Evolutionary conservation across 257 asterid species (phyloP).

Genomic region (Hygrophila difformis): DNA sequence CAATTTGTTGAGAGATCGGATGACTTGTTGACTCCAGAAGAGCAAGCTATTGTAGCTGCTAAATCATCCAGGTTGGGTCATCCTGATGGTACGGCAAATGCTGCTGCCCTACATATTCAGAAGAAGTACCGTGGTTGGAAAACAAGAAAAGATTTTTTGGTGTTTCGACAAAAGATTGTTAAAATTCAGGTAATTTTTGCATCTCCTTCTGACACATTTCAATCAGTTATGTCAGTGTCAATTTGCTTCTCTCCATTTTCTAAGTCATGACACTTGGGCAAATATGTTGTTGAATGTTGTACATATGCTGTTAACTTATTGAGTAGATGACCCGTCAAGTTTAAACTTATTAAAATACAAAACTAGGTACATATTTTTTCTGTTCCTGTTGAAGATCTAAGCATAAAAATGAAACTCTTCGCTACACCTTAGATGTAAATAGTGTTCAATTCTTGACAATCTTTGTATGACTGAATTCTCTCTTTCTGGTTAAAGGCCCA

Average conservation of each 20-base stretch:
- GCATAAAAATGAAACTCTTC: not conserved
- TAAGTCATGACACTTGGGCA: no score
- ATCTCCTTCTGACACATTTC: no score
- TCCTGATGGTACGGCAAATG: constrained; percentile 42
- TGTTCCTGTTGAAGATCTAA: constrained; percentile 6
- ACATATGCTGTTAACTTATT: no score
- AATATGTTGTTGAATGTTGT: no score
- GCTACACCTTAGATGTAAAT: not conserved
- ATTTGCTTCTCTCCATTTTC: not conserved
- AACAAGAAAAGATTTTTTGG: constrained; percentile 67
- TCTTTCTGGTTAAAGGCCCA: constrained; percentile 63
- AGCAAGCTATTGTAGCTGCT: constrained; percentile 48
- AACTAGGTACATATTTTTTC: not conserved
- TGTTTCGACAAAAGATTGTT: constrained; percentile 72
- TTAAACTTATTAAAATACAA: no score
- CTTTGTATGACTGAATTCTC: constrained; percentile 19
- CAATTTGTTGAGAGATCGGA: constrained; percentile 37
- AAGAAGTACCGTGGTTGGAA: constrained; percentile 93
- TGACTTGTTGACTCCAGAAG: constrained; percentile 37
- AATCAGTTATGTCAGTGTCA: no score
- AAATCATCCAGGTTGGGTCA: constrained; percentile 50
- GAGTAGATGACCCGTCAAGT: no score
- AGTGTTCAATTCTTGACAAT: not conserved
- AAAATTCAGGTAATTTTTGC: constrained; percentile 78
- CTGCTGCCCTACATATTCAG: constrained; percentile 84